Base-by-base conservation (phyloP, 2,329 filamentous ascomycete genomes). In the Arthrobotrys musiformis region DNA sequence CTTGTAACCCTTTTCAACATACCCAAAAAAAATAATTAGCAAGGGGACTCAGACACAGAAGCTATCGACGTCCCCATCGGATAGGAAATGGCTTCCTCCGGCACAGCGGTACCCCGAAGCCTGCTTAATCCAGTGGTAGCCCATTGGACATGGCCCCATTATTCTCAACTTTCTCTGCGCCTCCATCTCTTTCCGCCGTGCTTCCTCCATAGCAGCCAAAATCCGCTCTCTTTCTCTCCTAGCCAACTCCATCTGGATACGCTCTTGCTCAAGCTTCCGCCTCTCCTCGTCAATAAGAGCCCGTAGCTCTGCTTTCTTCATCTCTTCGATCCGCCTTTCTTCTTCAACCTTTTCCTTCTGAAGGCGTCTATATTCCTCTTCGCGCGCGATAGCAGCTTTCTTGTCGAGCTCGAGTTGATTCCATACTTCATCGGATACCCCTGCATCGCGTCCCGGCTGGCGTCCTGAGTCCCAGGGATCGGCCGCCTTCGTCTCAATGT, bases 111-210 rank as follows among this genome's bases (percentile, higher is more conserved):
- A 93, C 0, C 90, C 90, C 0, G 79, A 80, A 1, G 1, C 48
- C 80, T 90, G 86, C 79, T 87, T 88, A 24, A 91, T 88, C 90
- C 91, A 93, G 0, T 69, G 62, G 80, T 46, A 92, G 0, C 90
- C 91, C n/a, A 62, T 30, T 0, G 85, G 84, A 81, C 91, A 93
- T 0, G 82, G 61, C 0, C 90, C 90, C 84, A 88, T 84, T 0
- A 79, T 30, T 79, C 81, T 82, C 79, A 93, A 81, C 79, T 86
- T 89, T 42, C 81, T 79, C 82, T 87, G 85, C 9, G 79, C 82
- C 17, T 82, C 79, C 26, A 80, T 80, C 73, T 87, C 85, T 77
- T 85, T 83, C 76, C 81, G 63, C 63, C 48, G 63, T 83, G 52
- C 81, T 82, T 48, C 81, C 80, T 79, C 85, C 81, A 75, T 83